Percentiles rank a stretch among this genome's conserved stretches.
Conservation (phyloP, 768 basidiomycete genomes). For the Tylopilus intermedius region DNA sequence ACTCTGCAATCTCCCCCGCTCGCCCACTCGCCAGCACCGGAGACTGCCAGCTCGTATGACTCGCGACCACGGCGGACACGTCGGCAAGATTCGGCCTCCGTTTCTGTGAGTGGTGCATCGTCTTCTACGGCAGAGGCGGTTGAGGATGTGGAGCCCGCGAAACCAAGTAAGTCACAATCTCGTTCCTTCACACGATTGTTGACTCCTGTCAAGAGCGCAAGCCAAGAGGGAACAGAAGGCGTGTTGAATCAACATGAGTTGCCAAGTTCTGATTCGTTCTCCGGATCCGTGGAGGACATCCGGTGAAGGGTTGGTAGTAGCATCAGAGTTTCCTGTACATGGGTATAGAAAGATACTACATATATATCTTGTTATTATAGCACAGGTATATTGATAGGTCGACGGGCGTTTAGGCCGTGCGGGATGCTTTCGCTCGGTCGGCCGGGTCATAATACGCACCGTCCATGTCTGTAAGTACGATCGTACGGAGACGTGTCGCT, state of each 20-base stretch:
- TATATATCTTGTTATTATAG: conserved; percentile 25
- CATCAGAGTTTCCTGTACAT: conserved; percentile 17
- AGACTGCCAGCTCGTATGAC: conserved; percentile 16
- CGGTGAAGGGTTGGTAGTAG: conserved; percentile 1
- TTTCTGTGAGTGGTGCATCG: conserved; percentile 30
- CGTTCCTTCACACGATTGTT: not conserved
- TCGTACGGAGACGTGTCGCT: not conserved
- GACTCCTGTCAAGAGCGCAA: conserved; percentile 17
- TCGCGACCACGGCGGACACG: conserved; percentile 28
- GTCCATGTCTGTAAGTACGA: conserved; percentile 6
- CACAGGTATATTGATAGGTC: not conserved
- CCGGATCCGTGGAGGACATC: not conserved
- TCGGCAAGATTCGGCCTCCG: conserved; percentile 26
- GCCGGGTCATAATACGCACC: not conserved
- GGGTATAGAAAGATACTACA: conserved; percentile 14
- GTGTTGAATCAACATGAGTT: conserved; percentile 16
- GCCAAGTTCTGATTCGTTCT: not conserved
- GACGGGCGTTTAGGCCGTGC: not conserved
- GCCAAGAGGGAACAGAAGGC: conserved; percentile 21
- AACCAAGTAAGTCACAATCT: conserved; percentile 24
- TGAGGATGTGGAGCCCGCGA: conserved; percentile 25
- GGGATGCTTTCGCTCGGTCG: not conserved
- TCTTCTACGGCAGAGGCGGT: conserved; percentile 27
- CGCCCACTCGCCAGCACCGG: conserved; percentile 21
- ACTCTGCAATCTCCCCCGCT: conserved; percentile 20